Evolutionary conservation across 192 early-diverging fungal genomes (phyloP), one percentile per base, ranked within the genome.

Genomic region (Kappamyces sp.): DNA sequence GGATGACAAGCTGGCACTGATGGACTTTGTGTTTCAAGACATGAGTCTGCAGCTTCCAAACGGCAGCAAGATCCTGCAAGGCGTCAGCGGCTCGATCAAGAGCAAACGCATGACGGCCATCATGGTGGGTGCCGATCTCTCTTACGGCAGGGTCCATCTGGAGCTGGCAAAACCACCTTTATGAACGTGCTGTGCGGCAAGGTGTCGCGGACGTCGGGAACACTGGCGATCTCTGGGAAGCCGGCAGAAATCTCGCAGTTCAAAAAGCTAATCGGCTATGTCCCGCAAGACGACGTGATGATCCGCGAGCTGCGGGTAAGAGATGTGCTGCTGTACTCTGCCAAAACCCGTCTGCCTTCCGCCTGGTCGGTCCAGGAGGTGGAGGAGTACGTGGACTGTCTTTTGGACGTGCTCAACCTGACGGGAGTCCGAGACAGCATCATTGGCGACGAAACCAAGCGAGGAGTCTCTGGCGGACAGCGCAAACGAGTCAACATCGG

Each of bases 301-400:
- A 33, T 54, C 54, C 14, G 40, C 12, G 68, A 66, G 15, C 39
- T 69, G 36, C 92, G 89, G 15, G 84, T 90, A 22, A 76, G 83
- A 32, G 87, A 91, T 63, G 74, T 80, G 5, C 72, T 90, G 15
- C 69, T 74, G 47, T 84, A 87, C 70, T 86, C 87, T 47, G 90
- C 88, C 1, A 64, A 81, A 40, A 72, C 90, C 15, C 86, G 91
- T 34, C 83, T 84, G 66, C 79, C 85, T 0, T 67, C 71, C 4
- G 51, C 68, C 7, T 84, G 87, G 2, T 59, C 82, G 35, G 6
- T 55, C 51, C 7, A 22, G 0, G 51, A 70, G 32, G 72, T 74
- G 52, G 78, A 72, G 29, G 66, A 77, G 36, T 74, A 74, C 42
- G 71, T 81, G 0, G 50, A 72, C 29, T 66, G 75, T 33, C 48